Evolutionary conservation across 805 yeast genomes (phyloP), one percentile per base, ranked within the genome.

Genomic region (Cyberlindnera maritima): DNA sequence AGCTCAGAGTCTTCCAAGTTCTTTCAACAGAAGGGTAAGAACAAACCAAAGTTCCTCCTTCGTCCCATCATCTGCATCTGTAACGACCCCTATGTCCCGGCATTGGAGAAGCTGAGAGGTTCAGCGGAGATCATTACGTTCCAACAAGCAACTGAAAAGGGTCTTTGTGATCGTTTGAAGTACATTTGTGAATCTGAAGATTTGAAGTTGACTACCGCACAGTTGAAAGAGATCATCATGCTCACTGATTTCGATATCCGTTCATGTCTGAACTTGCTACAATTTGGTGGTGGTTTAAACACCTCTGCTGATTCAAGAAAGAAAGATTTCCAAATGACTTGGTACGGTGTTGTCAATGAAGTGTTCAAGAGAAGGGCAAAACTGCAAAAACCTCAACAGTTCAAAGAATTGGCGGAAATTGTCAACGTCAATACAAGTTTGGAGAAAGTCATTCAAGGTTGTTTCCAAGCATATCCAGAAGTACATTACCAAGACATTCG

Each of bases 1-100:
- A 43, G 47, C 26, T 50, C 60, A 23, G 57, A 59, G 33, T 54
- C 59, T 6, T 62, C 63, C 33, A 56, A 56, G 13, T 49, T 44
- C 15, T 54, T 55, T 32, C 54, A 56, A 18, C 64, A 58, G 31
- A 63, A 60, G 36, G 60, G 60, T 19, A 66, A 69, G 43, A 68
- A 64, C 43, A 66, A 61, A 40, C 64, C 69, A 11, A 69, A 67
- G 31, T 65, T 82, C 5, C 63, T 94, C 36, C 71, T 75, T 56
- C 74, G 98, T 54, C 98, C 98, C 1, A 88, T 94, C 17, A 88
- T 92, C 44, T 91, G 96, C 36, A 80, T 94, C 46, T 95, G 97
- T 62, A 94, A 92, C 60, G 96, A 94, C 59, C 74, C 87, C 2
- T 90, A 87, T 63, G 77, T 88, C 0, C 78, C 82, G 3, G 79